Percentiles rank a stretch among this genome's conserved stretches.
Evolutionary conservation across 805 yeast species (phyloP).

Genomic region (Kazachstania viticola): DNA sequence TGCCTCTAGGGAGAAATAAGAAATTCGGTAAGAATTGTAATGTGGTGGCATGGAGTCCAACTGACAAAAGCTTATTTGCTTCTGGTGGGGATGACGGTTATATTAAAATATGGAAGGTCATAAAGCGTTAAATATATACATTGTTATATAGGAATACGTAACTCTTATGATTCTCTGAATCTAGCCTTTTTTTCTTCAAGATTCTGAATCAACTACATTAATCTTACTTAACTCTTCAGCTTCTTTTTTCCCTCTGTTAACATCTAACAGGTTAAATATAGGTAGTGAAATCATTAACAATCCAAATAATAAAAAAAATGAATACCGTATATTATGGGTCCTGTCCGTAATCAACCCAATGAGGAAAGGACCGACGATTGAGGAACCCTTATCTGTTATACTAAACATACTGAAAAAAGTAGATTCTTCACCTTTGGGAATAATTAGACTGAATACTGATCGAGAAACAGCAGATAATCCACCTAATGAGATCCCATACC

Average conservation of each 20-base stretch:
- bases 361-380: conserved; percentile 59
- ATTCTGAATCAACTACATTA: conserved; percentile 1
- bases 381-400: conserved; percentile 72
- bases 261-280: conserved; percentile 41
- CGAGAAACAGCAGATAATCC: conserved; percentile 61
- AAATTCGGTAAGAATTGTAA: conserved; percentile 38
- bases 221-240: conserved; percentile 31
- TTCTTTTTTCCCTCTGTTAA: conserved; percentile 50
- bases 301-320: conserved; percentile 51
- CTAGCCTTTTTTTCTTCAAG: neutral
- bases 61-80: conserved; percentile 44
- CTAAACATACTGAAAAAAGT: conserved; percentile 66
- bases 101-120: conserved; percentile 56
- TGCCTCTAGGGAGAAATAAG: conserved; percentile 9
- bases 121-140: conserved; percentile 12
- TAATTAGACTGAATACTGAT: conserved; percentile 53
- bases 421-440: conserved; percentile 66
- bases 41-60: conserved; percentile 66
- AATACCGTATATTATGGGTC: conserved; percentile 63
- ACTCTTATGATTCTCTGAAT: too few species aligned
- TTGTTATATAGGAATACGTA: too few species aligned
- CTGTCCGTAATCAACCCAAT: conserved; percentile 63
- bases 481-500: conserved; percentile 71
- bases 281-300: conserved; percentile 47
- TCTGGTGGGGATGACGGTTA: conserved; percentile 76